Evolutionary conservation across 345 rosid species (phyloP).

Genomic region (Limnanthes douglasii): DNA sequence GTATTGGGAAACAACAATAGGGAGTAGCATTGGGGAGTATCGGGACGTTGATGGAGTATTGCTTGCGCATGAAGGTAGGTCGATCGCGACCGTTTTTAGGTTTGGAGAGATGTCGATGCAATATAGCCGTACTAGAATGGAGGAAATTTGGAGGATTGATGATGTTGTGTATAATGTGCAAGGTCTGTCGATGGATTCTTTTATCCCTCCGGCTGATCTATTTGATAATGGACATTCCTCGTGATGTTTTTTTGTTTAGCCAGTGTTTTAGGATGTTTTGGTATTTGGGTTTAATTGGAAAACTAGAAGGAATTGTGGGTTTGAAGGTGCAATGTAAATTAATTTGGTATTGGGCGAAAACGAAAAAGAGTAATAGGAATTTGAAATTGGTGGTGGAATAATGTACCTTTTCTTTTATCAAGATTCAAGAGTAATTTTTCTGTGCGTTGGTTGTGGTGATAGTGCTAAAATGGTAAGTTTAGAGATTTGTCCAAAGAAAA

Average conservation of each 20-base stretch:
- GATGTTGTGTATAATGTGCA: conserved; percentile 87
- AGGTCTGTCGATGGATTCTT: conserved; percentile 71
- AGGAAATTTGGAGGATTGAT: conserved; percentile 82
- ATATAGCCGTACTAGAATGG: conserved; percentile 75
- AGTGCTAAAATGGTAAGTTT: too few species aligned
- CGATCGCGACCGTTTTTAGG: conserved; percentile 77
- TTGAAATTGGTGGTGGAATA: too few species aligned
- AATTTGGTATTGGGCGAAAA: too few species aligned
- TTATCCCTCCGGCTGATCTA: conserved; percentile 91
- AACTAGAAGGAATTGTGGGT: too few species aligned
- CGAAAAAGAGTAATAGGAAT: too few species aligned
- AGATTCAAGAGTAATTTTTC: too few species aligned
- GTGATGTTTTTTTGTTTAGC: not conserved
- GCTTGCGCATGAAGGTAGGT: conserved; percentile 72
- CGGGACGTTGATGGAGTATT: conserved; percentile 73
- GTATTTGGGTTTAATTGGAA: too few species aligned
- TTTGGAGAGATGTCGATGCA: conserved; percentile 65
- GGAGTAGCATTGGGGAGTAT: conserved; percentile 76
- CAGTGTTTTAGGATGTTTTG: too few species aligned
- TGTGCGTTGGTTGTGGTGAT: too few species aligned
- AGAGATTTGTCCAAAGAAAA: too few species aligned
- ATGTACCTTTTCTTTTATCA: too few species aligned
- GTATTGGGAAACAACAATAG: conserved; percentile 92
- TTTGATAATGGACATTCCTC: conserved; percentile 19
- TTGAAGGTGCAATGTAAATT: too few species aligned